Percentiles rank a stretch among this genome's conserved stretches.
Conservation (phyloP, 1,284 basidiomycete genomes). For the Termitomyces sp. region DNA sequence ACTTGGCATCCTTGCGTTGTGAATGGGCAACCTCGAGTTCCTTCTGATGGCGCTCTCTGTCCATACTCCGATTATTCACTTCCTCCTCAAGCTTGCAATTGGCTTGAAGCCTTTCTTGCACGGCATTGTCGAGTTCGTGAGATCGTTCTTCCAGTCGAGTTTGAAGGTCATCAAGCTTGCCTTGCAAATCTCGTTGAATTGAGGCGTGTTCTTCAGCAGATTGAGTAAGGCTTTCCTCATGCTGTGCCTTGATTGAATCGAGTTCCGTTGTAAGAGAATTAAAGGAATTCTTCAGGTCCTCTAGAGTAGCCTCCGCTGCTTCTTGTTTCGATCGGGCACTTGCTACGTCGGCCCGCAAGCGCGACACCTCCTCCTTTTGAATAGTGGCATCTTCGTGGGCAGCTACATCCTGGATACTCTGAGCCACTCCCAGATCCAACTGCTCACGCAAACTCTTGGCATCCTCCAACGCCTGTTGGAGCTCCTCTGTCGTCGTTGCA, state of each 20-base stretch:
- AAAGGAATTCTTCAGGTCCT: slow-evolving; percentile 25
- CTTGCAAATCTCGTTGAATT: slow-evolving; percentile 21
- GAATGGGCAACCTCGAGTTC: slow-evolving; percentile 15
- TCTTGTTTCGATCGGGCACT: slow-evolving; percentile 19
- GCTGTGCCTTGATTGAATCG: slow-evolving; percentile 22
- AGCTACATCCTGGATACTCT: slow-evolving; percentile 10
- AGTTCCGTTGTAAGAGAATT: slow-evolving; percentile 25
- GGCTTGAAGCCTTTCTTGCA: slow-evolving; percentile 19
- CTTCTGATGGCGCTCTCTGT: slow-evolving; percentile 18
- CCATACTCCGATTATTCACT: slow-evolving; percentile 26
- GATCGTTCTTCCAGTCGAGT: slow-evolving; percentile 23
- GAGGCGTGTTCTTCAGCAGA: slow-evolving; percentile 13
- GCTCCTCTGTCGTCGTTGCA: slow-evolving; percentile 22
- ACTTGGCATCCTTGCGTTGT: slow-evolving; percentile 25
- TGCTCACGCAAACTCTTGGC: slow-evolving; percentile 19
- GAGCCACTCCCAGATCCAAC: slow-evolving; percentile 22
- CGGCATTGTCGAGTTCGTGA: slow-evolving; percentile 22
- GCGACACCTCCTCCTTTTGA: slow-evolving; percentile 20
- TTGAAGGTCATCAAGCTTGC: slow-evolving; percentile 21
- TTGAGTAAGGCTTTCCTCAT: slow-evolving; percentile 18
- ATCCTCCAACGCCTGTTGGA: slow-evolving; percentile 20
- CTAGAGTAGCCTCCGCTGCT: slow-evolving; percentile 18
- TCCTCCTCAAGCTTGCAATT: slow-evolving; percentile 30
- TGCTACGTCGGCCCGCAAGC: slow-evolving; percentile 24
- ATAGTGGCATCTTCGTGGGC: slow-evolving; percentile 20